Evolutionary conservation across 441 rosid species (phyloP).

Genomic region (Adansonia gregorii): DNA sequence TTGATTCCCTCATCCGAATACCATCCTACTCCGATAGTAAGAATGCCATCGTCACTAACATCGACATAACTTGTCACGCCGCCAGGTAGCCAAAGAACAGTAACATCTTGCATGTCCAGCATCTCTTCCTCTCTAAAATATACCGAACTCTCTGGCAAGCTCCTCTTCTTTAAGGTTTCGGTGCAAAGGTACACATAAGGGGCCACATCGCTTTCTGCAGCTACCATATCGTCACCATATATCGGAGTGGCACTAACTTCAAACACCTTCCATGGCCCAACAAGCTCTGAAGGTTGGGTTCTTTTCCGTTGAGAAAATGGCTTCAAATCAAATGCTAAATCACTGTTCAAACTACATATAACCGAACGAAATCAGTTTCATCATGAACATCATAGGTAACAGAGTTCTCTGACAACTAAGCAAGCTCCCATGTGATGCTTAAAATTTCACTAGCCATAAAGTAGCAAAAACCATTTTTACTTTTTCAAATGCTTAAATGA

Average conservation of each 20-base stretch:
- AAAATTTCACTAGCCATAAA: background rate
- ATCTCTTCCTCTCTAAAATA: conserved; percentile 84
- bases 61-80: conserved; percentile 78
- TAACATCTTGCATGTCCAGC: conserved; percentile 70
- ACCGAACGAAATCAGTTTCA: conserved; percentile 14
- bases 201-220: conserved; percentile 37
- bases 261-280: conserved; percentile 93
- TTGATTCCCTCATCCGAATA: conserved; percentile 88
- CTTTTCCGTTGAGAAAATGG: conserved; percentile 80
- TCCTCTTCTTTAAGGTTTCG: conserved; percentile 76
- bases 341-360: conserved; percentile 44
- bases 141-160: conserved; percentile 60
- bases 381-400: background rate
- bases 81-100: conserved; percentile 83
- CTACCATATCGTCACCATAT: conserved; percentile 48
- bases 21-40: conserved; percentile 89
- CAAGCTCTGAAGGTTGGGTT: conserved; percentile 66
- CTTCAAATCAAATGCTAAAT: conserved; percentile 53
- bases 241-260: conserved; percentile 85
- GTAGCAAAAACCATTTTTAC: too few relatives aligned
- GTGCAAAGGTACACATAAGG: conserved; percentile 80
- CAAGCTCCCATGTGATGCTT: background rate
- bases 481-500: background rate
- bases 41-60: conserved; percentile 66
- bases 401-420: background rate